A percentile compares a stretch with the other conserved stretches of the same genome.
These are phyloP conservation scores for Geotrichum aggregatum DNA, from an alignment of 1,139 yeast genomes.

Conservation along the genomic window DNA sequence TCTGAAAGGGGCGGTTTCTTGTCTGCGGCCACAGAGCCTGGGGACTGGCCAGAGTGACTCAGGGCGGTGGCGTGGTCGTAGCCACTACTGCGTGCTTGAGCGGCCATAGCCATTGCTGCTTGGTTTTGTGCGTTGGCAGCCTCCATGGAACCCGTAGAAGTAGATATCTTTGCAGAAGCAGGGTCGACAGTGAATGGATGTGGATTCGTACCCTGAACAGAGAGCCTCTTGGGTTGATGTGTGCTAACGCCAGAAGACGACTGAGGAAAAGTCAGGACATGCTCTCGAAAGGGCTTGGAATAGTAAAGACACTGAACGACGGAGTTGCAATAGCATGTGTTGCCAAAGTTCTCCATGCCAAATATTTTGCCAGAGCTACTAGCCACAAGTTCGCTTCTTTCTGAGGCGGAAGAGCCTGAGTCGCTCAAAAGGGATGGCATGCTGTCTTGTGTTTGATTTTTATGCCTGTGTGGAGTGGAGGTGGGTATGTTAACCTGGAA, in stretches of 20 bases:
- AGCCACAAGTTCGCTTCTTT: constrained; percentile 22
- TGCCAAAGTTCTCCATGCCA: constrained; percentile 93
- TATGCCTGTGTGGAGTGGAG: too few species aligned
- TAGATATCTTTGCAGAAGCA: constrained; percentile 24
- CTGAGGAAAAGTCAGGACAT: constrained; percentile 49
- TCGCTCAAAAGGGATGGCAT: not conserved
- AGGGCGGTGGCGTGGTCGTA: constrained; percentile 2
- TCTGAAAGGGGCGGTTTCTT: constrained; percentile 2
- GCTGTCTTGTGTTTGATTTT: too few species aligned
- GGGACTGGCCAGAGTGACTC: not conserved
- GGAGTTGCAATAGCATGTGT: constrained; percentile 92
- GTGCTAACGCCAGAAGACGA: constrained; percentile 7
- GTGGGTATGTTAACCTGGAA: too few species aligned
- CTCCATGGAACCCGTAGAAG: constrained; percentile 25
- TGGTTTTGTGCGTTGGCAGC: constrained; percentile 12
- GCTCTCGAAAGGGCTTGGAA: constrained; percentile 62
- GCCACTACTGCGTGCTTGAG: constrained; percentile 5
- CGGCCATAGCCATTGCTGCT: not conserved
- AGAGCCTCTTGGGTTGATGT: constrained; percentile 17
- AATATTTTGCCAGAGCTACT: constrained; percentile 52
- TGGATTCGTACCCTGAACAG: constrained; percentile 36
- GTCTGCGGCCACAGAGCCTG: not conserved
- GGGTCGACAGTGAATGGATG: constrained; percentile 40
- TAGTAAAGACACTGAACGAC: constrained; percentile 83
- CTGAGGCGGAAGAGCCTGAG: not conserved